Conservation (phyloP, 2,329 filamentous ascomycete species). For the Fusarium succisae region DNA sequence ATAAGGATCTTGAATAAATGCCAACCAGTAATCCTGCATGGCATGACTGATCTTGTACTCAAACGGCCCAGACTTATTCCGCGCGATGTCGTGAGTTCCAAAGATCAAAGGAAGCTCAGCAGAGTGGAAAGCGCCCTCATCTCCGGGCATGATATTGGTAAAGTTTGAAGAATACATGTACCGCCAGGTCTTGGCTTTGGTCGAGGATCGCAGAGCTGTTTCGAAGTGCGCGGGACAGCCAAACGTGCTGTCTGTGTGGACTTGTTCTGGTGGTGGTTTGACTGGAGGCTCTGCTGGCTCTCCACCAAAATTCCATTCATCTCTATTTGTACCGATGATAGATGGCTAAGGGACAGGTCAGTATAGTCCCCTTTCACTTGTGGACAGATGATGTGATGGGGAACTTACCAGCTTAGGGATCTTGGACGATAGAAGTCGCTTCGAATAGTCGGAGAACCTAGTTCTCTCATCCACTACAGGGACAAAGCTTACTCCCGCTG, state of each 20-base stretch:
- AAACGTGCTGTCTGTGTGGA: not conserved
- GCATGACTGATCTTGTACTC: not conserved
- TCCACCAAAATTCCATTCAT: not conserved
- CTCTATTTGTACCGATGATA: not conserved
- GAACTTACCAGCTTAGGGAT: not conserved
- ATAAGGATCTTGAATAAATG: not conserved
- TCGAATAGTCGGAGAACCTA: not conserved
- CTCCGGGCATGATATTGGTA: constrained; percentile 10
- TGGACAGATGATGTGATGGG: no score
- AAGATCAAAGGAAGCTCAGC: constrained; percentile 6
- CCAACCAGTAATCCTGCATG: constrained; percentile 10
- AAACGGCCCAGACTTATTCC: not conserved
- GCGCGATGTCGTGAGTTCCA: not conserved
- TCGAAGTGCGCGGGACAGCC: constrained; percentile 5
- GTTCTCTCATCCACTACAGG: constrained; percentile 1
- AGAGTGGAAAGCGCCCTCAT: not conserved
- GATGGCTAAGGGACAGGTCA: not conserved
- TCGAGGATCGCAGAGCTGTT: not conserved
- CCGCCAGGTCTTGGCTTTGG: not conserved
- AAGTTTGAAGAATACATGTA: constrained; percentile 18
- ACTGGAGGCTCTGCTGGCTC: not conserved
- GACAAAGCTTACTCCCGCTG: not conserved
- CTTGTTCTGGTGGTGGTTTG: not conserved
- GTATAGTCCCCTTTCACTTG: not conserved
- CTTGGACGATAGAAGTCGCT: not conserved